Conservation (phyloP, 225 moss, liverwort and hornwort species). For the Antitrichia curtipendula region DNA sequence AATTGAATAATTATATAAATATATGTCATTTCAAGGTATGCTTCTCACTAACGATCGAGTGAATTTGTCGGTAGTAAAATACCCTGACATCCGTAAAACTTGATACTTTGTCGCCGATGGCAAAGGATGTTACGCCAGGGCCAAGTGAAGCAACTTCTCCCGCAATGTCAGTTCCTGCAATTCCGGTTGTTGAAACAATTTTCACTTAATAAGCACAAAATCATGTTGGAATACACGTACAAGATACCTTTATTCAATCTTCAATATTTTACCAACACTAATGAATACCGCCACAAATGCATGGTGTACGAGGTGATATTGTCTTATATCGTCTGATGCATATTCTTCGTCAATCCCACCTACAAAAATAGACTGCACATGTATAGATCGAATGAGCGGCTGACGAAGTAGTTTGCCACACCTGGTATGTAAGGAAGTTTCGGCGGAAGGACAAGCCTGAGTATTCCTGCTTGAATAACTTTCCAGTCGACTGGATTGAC, state of each 20-base stretch:
- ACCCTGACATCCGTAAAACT: slow-evolving; percentile 3
- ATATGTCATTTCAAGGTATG: not conserved
- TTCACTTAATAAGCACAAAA: not conserved
- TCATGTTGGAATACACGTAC: not conserved
- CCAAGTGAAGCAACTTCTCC: slow-evolving; percentile 40
- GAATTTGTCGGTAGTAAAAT: not conserved
- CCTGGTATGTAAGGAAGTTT: slow-evolving; percentile 33
- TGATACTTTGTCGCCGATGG: slow-evolving; percentile 29
- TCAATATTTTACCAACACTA: not conserved
- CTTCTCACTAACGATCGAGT: not conserved
- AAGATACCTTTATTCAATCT: not conserved
- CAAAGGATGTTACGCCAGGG: slow-evolving; percentile 23
- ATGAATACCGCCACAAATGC: not conserved
- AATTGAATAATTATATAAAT: no score
- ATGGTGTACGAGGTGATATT: not conserved
- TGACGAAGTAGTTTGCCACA: not conserved
- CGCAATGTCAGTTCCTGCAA: slow-evolving; percentile 32
- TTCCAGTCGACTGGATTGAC: slow-evolving; percentile 43
- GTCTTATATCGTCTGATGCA: not conserved
- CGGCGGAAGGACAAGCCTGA: slow-evolving; percentile 3
- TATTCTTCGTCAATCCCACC: not conserved
- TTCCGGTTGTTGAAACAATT: not conserved
- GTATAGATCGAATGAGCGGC: not conserved
- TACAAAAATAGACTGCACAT: not conserved
- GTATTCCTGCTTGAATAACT: slow-evolving; percentile 7